phyloP scores from a whole-genome alignment of 352 stramenopile species.

The Phytopythium kandeliae region DNA sequence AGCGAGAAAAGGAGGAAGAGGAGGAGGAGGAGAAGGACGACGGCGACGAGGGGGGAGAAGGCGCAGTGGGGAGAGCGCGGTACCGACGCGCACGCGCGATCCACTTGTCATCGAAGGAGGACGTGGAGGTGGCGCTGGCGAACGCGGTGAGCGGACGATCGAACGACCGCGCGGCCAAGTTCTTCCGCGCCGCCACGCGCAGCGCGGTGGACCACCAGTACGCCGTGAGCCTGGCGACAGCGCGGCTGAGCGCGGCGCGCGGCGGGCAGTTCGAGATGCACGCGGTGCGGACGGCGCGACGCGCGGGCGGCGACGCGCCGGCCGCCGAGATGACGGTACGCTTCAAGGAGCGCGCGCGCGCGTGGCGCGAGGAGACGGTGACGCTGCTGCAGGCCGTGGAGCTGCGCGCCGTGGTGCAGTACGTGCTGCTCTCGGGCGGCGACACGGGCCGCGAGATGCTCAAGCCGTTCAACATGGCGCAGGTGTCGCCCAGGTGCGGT shows the following conservation, averaged over 20 bases:
- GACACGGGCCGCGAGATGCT: slow-evolving; percentile 84
- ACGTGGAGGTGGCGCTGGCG: slow-evolving; percentile 57
- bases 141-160: slow-evolving; percentile 56
- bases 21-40: slow-evolving; percentile 11
- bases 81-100: slow-evolving; percentile 46
- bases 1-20: not conserved
- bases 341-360: slow-evolving; percentile 78
- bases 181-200: slow-evolving; percentile 72
- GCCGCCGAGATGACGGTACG: slow-evolving; percentile 48
- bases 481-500: slow-evolving; percentile 58
- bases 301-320: slow-evolving; percentile 11
- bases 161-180: slow-evolving; percentile 57
- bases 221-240: slow-evolving; percentile 62
- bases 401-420: slow-evolving; percentile 73
- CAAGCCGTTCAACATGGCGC: slow-evolving; percentile 89
- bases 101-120: slow-evolving; percentile 72
- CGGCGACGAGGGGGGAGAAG: not conserved
- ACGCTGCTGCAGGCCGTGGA: slow-evolving; percentile 58
- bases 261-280: slow-evolving; percentile 53
- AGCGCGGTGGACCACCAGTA: slow-evolving; percentile 81
- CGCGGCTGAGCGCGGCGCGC: slow-evolving; percentile 66
- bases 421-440: slow-evolving; percentile 71
- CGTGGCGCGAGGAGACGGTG: slow-evolving; percentile 78
- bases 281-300: slow-evolving; percentile 19
- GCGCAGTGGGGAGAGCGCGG: slow-evolving; percentile 15